Conservation (phyloP, 805 yeast genomes). For the Ogataea siamensis region DNA sequence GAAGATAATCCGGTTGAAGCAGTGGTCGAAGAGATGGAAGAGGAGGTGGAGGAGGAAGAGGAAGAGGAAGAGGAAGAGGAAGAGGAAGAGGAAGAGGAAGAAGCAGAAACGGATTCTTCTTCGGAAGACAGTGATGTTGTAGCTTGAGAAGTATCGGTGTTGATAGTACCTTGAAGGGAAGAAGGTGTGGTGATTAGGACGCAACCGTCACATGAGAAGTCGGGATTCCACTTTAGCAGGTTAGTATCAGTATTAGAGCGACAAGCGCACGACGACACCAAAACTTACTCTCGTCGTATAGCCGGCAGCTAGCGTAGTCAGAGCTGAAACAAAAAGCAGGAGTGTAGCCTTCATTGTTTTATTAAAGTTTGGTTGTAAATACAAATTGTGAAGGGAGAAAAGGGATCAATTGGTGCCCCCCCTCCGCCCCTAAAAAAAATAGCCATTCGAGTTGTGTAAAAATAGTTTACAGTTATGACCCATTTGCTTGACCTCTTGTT, state of each 20-base stretch:
- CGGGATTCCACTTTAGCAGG: conserved; percentile 10
- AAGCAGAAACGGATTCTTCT: too few relatives aligned
- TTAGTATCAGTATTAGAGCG: too few relatives aligned
- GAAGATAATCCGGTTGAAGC: conserved; percentile 5
- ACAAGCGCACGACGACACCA: too few relatives aligned
- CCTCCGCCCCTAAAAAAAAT: too few relatives aligned
- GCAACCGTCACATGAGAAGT: conserved; percentile 30
- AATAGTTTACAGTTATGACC: too few relatives aligned
- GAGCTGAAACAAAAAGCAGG: not conserved
- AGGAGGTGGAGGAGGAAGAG: conserved; percentile 11
- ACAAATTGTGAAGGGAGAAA: not conserved
- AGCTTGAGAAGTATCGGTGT: conserved; percentile 18
- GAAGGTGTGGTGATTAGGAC: conserved; percentile 28
- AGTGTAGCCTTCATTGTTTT: conserved; percentile 1
- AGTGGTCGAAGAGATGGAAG: not conserved
- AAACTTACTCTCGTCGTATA: conserved; percentile 19
- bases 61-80: conserved; percentile 9
- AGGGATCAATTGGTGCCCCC: not conserved
- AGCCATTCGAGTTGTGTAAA: too few relatives aligned
- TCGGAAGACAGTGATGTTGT: too few relatives aligned
- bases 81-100: conserved; percentile 3
- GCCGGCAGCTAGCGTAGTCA: conserved; percentile 4
- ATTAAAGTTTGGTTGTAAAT: too few relatives aligned
- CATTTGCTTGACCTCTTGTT: conserved; percentile 8
- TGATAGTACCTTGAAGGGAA: conserved; percentile 26